Percentiles rank a stretch among this genome's conserved stretches.
These are phyloP conservation scores for Dryadomyces sulphureus DNA, from an alignment of 2,329 filamentous ascomycete genomes.

Conservation along the genomic window DNA sequence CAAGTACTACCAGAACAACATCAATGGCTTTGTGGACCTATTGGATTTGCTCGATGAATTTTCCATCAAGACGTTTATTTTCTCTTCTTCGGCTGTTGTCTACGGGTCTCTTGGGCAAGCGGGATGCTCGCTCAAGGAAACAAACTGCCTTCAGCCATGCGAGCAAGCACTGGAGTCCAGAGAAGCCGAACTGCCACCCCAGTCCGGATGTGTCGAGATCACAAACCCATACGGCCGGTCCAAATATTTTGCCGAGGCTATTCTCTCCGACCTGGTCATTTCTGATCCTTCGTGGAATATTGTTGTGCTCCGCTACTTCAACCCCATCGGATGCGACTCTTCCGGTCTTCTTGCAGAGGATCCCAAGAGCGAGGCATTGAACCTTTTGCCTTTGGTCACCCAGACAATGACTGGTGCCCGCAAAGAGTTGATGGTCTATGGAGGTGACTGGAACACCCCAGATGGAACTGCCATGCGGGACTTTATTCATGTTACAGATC, in stretches of 20 bases:
- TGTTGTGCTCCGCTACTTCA: slow-evolving; percentile 51
- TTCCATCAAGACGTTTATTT: slow-evolving; percentile 50
- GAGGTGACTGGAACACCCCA: slow-evolving; percentile 47
- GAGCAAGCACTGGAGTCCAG: slow-evolving; percentile 29
- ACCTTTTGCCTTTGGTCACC: slow-evolving; percentile 49
- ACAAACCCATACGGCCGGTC: slow-evolving; percentile 52
- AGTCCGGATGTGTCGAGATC: slow-evolving; percentile 30
- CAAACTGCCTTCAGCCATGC: slow-evolving; percentile 36
- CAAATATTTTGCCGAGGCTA: slow-evolving; percentile 55
- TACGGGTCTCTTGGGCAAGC: slow-evolving; percentile 41
- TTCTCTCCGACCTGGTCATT: slow-evolving; percentile 44
- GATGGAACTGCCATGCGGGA: slow-evolving; percentile 54
- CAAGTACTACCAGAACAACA: slow-evolving; percentile 54
- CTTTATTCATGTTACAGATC: slow-evolving; percentile 53
- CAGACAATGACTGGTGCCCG: slow-evolving; percentile 43
- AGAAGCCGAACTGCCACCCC: slow-evolving; percentile 16
- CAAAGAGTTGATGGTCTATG: slow-evolving; percentile 43
- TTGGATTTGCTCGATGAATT: slow-evolving; percentile 40
- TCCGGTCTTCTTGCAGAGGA: slow-evolving; percentile 51
- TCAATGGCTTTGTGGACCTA: slow-evolving; percentile 47
- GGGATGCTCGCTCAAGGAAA: slow-evolving; percentile 37
- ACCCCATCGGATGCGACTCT: slow-evolving; percentile 50
- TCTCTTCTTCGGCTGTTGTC: slow-evolving; percentile 53
- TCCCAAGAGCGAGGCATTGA: slow-evolving; percentile 44
- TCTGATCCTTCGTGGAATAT: slow-evolving; percentile 49